A percentile compares a stretch with the other conserved stretches of the same genome.
Evolutionary conservation across 306 rosid species (phyloP).

Genomic region (Dalbergia cultrata): DNA sequence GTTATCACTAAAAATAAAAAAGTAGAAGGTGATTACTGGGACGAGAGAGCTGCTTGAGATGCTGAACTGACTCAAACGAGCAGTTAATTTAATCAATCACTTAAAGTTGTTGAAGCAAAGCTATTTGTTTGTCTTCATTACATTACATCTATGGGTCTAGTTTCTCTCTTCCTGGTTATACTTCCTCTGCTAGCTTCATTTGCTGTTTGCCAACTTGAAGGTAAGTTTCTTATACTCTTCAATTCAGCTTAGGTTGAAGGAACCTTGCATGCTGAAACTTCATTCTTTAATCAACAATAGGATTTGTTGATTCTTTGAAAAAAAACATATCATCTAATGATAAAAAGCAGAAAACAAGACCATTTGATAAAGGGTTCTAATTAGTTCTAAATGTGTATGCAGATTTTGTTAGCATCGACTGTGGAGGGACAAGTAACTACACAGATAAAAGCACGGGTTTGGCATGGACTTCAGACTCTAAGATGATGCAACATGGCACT

Average conservation of each 20-base stretch:
- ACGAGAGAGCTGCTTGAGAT: conserved; percentile 42
- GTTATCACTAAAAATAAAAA: conserved; percentile 51
- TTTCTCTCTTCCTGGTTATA: conserved; percentile 49
- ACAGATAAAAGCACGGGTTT: conserved; percentile 71
- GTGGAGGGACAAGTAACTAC: conserved; percentile 76
- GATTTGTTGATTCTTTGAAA: too few relatives aligned
- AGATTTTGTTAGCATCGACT: conserved; percentile 85
- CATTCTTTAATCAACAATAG: not conserved
- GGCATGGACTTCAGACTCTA: conserved; percentile 74
- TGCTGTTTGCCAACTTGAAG: conserved; percentile 69
- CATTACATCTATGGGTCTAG: conserved; percentile 65
- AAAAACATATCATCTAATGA: conserved; percentile 8
- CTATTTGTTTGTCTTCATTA: conserved; percentile 49
- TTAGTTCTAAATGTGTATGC: conserved; percentile 25
- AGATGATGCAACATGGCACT: conserved; percentile 57
- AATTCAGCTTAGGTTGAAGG: conserved; percentile 36
- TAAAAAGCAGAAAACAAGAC: not conserved
- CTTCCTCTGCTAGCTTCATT: conserved; percentile 52
- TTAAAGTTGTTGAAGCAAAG: conserved; percentile 34
- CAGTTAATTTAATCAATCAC: conserved; percentile 46
- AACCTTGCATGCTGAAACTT: not conserved
- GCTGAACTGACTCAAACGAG: conserved; percentile 42
- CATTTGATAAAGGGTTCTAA: not conserved
- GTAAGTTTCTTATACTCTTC: conserved; percentile 53
- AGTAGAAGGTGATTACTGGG: conserved; percentile 38